Conservation (phyloP, 139 green algal species). For the Deuterostichococcus epilithicus region DNA sequence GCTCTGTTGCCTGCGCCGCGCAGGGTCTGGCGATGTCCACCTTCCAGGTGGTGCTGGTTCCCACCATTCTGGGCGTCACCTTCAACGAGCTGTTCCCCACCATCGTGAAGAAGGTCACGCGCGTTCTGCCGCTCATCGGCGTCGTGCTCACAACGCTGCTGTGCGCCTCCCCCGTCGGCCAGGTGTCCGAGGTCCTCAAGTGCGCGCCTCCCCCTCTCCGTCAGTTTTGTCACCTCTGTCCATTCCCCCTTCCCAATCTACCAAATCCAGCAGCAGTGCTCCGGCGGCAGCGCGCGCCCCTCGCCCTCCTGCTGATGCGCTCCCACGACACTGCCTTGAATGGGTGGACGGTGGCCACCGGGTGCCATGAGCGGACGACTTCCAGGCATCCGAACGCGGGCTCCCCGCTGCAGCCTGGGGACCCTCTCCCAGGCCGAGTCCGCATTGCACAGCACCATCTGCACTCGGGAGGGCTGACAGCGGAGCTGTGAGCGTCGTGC, state of each 20-base stretch:
- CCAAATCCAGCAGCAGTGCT: background rate
- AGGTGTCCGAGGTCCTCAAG: constrained; percentile 45
- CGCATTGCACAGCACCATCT: too few species aligned
- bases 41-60: constrained; percentile 76
- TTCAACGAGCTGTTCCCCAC: constrained; percentile 56
- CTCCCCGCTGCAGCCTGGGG: too few species aligned
- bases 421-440: too few species aligned
- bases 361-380: too few species aligned
- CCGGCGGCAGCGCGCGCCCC: too few species aligned
- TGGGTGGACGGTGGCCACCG: too few species aligned
- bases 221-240: too few species aligned
- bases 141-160: constrained; percentile 66
- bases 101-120: constrained; percentile 49
- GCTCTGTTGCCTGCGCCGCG: background rate
- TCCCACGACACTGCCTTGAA: too few species aligned
- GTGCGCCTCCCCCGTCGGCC: constrained; percentile 54
- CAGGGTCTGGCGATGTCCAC: constrained; percentile 48
- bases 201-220: background rate
- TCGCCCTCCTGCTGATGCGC: too few species aligned
- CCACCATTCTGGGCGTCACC: constrained; percentile 60
- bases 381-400: too few species aligned
- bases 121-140: constrained; percentile 57
- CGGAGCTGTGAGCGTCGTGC: too few species aligned
- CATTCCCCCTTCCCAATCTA: background rate
- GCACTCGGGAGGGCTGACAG: too few species aligned